phyloP scores from a whole-genome alignment of 2,329 filamentous ascomycete genomes.

The Neofusicoccum cordaticola region DNA sequence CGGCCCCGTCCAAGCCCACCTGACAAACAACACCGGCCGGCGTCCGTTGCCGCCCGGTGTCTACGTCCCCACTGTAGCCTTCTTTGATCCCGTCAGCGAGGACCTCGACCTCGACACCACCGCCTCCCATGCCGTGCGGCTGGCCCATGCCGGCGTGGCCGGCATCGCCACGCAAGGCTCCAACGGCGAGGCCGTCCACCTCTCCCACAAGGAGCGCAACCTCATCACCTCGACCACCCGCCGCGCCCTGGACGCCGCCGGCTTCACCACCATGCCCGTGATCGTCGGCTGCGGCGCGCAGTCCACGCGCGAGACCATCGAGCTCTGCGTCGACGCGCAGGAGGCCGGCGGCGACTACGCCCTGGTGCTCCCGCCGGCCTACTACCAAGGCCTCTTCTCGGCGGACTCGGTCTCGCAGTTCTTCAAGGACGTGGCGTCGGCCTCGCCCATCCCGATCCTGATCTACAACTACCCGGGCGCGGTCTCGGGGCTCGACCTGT shows the following conservation, averaged over 20 bases:
- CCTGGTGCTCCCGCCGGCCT: slow-evolving; percentile 71
- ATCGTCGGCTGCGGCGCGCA: slow-evolving; percentile 75
- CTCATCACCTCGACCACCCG: slow-evolving; percentile 68
- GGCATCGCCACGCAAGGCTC: slow-evolving; percentile 76
- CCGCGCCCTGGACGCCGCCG: slow-evolving; percentile 64
- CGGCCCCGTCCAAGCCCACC: slow-evolving; percentile 22
- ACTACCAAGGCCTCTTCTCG: slow-evolving; percentile 68
- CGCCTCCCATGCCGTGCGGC: slow-evolving; percentile 56
- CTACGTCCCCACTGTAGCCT: slow-evolving; percentile 45
- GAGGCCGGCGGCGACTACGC: slow-evolving; percentile 71
- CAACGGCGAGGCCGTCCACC: slow-evolving; percentile 79
- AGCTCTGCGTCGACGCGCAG: slow-evolving; percentile 66
- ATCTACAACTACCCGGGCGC: slow-evolving; percentile 70
- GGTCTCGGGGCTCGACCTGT: slow-evolving; percentile 61
- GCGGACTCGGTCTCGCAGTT: slow-evolving; percentile 59
- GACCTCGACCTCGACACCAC: slow-evolving; percentile 42
- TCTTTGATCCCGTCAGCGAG: slow-evolving; percentile 42
- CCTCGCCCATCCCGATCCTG: slow-evolving; percentile 62
- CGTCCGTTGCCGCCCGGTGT: slow-evolving; percentile 40
- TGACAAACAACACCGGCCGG: slow-evolving; percentile 19
- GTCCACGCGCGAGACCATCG: slow-evolving; percentile 69
- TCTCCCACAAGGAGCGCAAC: slow-evolving; percentile 67
- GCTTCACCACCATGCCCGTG: slow-evolving; percentile 64
- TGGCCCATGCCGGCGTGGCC: slow-evolving; percentile 69
- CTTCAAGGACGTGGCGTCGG: slow-evolving; percentile 63